Conservation (phyloP, 75 land plant genomes). For the Chamaecyparis obtusa region DNA sequence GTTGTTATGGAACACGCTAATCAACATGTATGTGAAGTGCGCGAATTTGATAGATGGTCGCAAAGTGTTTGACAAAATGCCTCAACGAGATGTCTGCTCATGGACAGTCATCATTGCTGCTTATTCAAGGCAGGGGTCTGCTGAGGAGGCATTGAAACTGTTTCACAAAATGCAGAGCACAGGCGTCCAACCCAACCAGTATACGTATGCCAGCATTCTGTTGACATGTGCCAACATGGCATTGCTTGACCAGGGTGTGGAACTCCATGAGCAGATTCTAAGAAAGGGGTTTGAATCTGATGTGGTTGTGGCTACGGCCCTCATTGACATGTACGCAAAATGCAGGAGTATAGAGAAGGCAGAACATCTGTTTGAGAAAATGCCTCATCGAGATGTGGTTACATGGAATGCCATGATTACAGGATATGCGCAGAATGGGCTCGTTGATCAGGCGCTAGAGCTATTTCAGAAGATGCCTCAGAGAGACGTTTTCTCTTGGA, state of each 20-base stretch:
- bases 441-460: slow-evolving; percentile 40
- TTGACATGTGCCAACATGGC: slow-evolving; percentile 50
- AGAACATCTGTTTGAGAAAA: slow-evolving; percentile 44
- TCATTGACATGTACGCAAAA: slow-evolving; percentile 58
- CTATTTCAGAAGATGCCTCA: slow-evolving; percentile 45
- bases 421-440: slow-evolving; percentile 59
- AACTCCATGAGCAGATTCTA: slow-evolving; percentile 42
- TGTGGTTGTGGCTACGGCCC: slow-evolving; percentile 48
- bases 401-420: slow-evolving; percentile 72
- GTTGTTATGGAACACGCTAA: slow-evolving; percentile 44
- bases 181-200: slow-evolving; percentile 33
- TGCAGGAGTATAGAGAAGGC: slow-evolving; percentile 54
- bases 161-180: slow-evolving; percentile 42
- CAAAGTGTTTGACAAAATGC: slow-evolving; percentile 46
- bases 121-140: slow-evolving; percentile 37
- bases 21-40: slow-evolving; percentile 56
- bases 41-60: slow-evolving; percentile 40
- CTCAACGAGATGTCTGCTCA: slow-evolving; percentile 40
- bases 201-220: slow-evolving; percentile 40
- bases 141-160: slow-evolving; percentile 35
- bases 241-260: slow-evolving; percentile 38
- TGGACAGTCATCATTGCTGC: slow-evolving; percentile 70
- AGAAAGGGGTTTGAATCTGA: slow-evolving; percentile 36
- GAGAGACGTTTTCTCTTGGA: neutral
- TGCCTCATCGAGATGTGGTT: slow-evolving; percentile 46